phyloP scores from a whole-genome alignment of 192 early-diverging fungal species.

The Backusella westeae region DNA sequence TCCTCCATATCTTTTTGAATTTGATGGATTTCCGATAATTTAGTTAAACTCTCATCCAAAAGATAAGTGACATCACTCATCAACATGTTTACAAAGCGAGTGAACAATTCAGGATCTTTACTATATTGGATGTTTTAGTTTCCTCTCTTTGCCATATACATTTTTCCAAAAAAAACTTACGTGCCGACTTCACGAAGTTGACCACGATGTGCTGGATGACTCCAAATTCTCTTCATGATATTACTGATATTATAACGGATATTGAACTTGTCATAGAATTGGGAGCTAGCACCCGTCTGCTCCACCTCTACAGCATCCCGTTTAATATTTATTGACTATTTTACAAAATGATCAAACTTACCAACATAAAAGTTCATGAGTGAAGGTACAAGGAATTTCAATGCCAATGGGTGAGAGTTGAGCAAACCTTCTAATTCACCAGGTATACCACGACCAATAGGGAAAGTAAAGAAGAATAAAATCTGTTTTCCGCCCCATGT shows the following conservation, averaged over 20 bases:
- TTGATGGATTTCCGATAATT: conserved; percentile 79
- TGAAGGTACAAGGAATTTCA: conserved; percentile 73
- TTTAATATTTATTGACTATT: too few species aligned
- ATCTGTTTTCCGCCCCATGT: conserved; percentile 42
- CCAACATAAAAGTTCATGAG: conserved; percentile 92
- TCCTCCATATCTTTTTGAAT: conserved; percentile 80
- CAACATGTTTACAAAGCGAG: conserved; percentile 83
- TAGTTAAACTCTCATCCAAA: conserved; percentile 88
- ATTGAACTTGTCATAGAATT: conserved; percentile 99
- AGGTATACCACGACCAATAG: conserved; percentile 54
- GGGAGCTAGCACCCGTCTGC: conserved; percentile 85
- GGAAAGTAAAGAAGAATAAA: conserved; percentile 79
- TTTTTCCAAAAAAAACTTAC: conserved; percentile 47
- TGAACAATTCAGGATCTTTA: conserved; percentile 73
- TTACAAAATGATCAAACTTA: conserved; percentile 21
- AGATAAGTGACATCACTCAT: conserved; percentile 97
- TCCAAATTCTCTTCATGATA: conserved; percentile 83
- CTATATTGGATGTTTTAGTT: too few species aligned
- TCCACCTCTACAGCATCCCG: conserved; percentile 69
- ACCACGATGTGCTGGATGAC: conserved; percentile 64
- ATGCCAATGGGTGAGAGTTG: conserved; percentile 72
- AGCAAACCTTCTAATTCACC: conserved; percentile 63
- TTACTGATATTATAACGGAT: conserved; percentile 95
- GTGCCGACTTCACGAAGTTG: conserved; percentile 59
- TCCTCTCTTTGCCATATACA: too few species aligned